These are phyloP conservation scores for Coemansia aciculifera DNA, from an alignment of 192 early-diverging fungal genomes.

Conservation along the genomic window DNA sequence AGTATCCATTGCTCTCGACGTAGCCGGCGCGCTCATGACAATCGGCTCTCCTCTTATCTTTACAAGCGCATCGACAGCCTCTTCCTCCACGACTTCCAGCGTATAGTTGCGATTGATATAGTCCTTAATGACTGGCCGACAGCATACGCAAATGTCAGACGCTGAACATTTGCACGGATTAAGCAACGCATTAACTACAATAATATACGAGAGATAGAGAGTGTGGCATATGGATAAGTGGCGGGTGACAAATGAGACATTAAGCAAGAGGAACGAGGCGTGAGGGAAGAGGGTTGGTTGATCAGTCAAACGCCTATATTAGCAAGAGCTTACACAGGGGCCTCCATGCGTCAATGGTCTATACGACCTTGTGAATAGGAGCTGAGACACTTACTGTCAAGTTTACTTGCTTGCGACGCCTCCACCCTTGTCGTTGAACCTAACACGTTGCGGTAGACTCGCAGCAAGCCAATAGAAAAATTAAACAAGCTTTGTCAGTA, in stretches of 20 bases:
- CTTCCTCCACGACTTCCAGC: conserved; percentile 35
- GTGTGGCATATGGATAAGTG: not conserved
- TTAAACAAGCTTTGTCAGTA: not conserved
- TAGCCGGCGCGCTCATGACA: conserved; percentile 7
- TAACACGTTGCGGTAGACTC: not conserved
- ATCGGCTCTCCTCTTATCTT: conserved; percentile 8
- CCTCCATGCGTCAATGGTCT: too few relatives aligned
- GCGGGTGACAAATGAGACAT: not conserved
- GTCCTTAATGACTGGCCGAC: conserved; percentile 40
- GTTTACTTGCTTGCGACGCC: conserved; percentile 2
- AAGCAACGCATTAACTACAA: conserved; percentile 50
- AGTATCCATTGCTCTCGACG: not conserved
- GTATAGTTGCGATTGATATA: conserved; percentile 42
- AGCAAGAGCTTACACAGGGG: too few relatives aligned
- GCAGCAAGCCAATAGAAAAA: conserved; percentile 4
- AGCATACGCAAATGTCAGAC: conserved; percentile 45
- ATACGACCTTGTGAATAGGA: too few relatives aligned
- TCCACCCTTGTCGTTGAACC: not conserved
- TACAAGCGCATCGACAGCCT: conserved; percentile 17
- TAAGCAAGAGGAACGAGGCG: conserved; percentile 2
- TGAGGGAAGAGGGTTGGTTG: not conserved
- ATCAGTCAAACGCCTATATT: not conserved
- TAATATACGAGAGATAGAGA: not conserved
- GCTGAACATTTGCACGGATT: conserved; percentile 53
- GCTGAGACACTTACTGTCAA: not conserved